Conservation (phyloP, 768 basidiomycete genomes). For the Pleurotus sapidus region DNA sequence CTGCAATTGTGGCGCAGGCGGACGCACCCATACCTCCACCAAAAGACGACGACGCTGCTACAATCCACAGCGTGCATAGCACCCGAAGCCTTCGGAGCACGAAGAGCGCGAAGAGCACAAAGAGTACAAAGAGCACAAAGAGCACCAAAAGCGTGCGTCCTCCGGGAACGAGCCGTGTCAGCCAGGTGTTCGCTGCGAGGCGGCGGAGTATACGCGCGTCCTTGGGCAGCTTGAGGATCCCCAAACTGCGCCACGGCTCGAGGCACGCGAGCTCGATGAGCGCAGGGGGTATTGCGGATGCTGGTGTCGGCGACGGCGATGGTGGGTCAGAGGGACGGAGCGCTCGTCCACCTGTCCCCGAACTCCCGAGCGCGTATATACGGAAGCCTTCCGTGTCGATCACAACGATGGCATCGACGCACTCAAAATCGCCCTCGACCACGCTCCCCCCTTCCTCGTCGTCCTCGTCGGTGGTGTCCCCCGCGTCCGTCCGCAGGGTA, state of each 20-base stretch:
- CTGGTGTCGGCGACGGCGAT: no score
- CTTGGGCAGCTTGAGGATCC: constrained; percentile 65
- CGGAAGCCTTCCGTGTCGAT: no score
- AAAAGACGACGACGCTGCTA: constrained; percentile 18
- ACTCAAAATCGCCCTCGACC: no score
- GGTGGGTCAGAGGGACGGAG: constrained; percentile 18
- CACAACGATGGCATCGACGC: no score
- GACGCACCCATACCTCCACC: neutral
- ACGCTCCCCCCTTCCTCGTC: no score
- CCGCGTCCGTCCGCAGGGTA: no score
- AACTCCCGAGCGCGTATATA: neutral
- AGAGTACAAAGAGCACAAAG: constrained; percentile 27
- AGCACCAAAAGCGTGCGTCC: constrained; percentile 23
- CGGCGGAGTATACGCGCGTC: constrained; percentile 62
- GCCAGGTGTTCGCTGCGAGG: constrained; percentile 61
- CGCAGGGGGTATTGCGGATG: no score
- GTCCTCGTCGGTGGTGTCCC: no score
- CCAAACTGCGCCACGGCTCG: constrained; percentile 22
- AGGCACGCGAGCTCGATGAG: no score
- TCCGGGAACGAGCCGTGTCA: constrained; percentile 25
- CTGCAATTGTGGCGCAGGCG: neutral
- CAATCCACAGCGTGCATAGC: constrained; percentile 32
- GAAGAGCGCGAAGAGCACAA: constrained; percentile 31
- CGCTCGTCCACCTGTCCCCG: constrained; percentile 1
- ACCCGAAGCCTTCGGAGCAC: constrained; percentile 29